Conservation (phyloP, 768 basidiomycete genomes). For the Auriscalpium microsporum region DNA sequence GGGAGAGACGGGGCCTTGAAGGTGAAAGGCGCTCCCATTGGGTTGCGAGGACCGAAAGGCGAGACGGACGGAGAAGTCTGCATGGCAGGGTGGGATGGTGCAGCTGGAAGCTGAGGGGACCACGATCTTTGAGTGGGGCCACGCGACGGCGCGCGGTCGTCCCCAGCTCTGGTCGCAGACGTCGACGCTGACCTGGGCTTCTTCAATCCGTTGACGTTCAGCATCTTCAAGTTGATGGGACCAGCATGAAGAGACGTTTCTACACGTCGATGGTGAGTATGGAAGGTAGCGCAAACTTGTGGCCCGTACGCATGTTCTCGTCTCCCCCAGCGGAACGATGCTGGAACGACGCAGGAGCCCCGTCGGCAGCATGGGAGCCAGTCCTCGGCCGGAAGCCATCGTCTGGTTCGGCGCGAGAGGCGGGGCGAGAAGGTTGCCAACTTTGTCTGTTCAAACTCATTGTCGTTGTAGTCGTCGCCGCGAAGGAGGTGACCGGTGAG, state of each 20-base stretch:
- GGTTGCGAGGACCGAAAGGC: neutral
- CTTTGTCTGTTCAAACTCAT: neutral
- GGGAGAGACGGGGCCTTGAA: conserved; percentile 10
- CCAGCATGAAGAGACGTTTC: neutral
- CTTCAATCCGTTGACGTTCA: conserved; percentile 6
- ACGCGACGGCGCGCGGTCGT: neutral
- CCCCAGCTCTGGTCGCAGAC: neutral
- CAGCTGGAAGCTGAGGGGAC: neutral
- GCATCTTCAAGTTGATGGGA: neutral
- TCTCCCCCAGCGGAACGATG: neutral
- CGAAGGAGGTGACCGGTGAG: no score
- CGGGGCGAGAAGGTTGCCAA: neutral
- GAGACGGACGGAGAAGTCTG: neutral
- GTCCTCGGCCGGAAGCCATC: neutral
- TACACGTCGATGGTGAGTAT: neutral
- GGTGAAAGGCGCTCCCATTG: neutral
- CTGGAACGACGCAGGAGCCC: neutral
- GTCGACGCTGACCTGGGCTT: neutral
- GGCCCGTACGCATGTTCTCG: neutral
- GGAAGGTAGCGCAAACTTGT: neutral
- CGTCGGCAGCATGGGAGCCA: neutral
- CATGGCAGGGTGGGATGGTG: conserved; percentile 4
- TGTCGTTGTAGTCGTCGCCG: neutral
- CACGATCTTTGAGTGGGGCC: neutral
- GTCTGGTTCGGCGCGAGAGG: neutral